Evolutionary conservation across 495 filamentous ascomycete species (phyloP).

Genomic region (Neurospora sp.): DNA sequence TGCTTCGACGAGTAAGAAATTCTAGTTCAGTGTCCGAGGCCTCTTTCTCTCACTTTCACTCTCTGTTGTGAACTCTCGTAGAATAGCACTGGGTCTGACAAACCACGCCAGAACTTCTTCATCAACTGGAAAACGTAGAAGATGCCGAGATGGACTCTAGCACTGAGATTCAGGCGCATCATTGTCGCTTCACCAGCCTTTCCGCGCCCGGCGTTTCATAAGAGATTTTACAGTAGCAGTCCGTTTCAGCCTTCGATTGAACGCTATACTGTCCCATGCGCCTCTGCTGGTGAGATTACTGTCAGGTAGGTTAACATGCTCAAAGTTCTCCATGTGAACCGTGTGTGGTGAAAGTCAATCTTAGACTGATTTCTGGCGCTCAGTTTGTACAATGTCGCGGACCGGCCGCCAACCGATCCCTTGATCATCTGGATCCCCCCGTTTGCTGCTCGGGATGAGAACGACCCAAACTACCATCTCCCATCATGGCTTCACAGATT

Average conservation of each 20-base stretch:
- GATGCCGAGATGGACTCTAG: slow-evolving; percentile 9
- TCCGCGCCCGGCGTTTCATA: not conserved
- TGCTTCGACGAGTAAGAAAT: not conserved
- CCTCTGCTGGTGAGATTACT: slow-evolving; percentile 16
- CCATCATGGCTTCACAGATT: slow-evolving; percentile 24
- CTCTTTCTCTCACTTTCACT: not conserved
- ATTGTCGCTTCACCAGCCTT: slow-evolving; percentile 1
- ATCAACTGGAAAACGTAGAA: not conserved
- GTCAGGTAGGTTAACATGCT: slow-evolving; percentile 9
- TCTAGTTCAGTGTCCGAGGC: not conserved
- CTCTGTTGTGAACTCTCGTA: not conserved
- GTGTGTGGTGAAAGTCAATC: not conserved
- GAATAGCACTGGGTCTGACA: not conserved
- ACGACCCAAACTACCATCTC: slow-evolving; percentile 9
- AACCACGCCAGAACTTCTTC: not conserved
- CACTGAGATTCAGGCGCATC: not conserved
- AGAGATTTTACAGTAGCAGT: not conserved
- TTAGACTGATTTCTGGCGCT: not conserved
- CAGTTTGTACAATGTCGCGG: slow-evolving; percentile 26
- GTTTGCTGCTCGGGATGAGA: slow-evolving; percentile 7
- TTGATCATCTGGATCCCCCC: slow-evolving; percentile 30
- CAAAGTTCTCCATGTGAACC: not conserved
- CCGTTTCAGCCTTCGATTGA: not conserved
- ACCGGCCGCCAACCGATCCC: slow-evolving; percentile 14
- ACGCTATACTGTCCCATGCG: slow-evolving; percentile 10